Conservation (phyloP, 1,284 basidiomycete species). For the Apiotrichum gamsii region DNA sequence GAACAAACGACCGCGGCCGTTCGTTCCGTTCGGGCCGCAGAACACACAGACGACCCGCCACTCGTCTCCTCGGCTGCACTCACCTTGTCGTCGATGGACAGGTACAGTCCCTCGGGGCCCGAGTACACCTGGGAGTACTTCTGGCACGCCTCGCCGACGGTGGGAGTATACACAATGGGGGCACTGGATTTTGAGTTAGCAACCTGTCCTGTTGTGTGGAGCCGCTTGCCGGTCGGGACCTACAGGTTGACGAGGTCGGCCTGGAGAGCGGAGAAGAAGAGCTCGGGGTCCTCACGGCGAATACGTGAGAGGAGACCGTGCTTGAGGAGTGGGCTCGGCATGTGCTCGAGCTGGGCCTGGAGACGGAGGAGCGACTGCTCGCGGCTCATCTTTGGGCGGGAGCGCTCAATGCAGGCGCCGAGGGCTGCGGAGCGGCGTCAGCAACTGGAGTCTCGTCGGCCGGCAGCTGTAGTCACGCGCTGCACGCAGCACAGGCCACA, state of each 20-base stretch:
- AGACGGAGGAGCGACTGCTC: conserved; percentile 41
- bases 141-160: conserved; percentile 83
- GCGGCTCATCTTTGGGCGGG: conserved; percentile 8
- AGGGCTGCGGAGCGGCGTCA: conserved; percentile 1
- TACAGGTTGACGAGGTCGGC: conserved; percentile 40
- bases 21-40: too few relatives aligned
- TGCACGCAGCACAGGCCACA: too few relatives aligned
- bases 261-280: conserved; percentile 40
- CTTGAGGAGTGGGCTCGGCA: conserved; percentile 39
- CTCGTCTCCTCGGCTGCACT: conserved; percentile 55
- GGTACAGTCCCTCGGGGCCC: conserved; percentile 64
- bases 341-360: conserved; percentile 32
- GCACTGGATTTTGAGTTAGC: conserved; percentile 36
- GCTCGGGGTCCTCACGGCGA: conserved; percentile 35
- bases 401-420: conserved; percentile 4
- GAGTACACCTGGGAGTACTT: conserved; percentile 77
- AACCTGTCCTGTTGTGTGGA: neutral
- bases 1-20: too few relatives aligned
- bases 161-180: conserved; percentile 85
- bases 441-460: neutral
- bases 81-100: conserved; percentile 78
- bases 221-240: conserved; percentile 12
- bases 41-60: conserved; percentile 63
- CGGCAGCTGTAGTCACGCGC: neutral
- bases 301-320: conserved; percentile 39